Evolutionary conservation across 345 rosid genomes (phyloP), one percentile per base, ranked within the genome.

Genomic region (Rubroshorea leprosula): DNA sequence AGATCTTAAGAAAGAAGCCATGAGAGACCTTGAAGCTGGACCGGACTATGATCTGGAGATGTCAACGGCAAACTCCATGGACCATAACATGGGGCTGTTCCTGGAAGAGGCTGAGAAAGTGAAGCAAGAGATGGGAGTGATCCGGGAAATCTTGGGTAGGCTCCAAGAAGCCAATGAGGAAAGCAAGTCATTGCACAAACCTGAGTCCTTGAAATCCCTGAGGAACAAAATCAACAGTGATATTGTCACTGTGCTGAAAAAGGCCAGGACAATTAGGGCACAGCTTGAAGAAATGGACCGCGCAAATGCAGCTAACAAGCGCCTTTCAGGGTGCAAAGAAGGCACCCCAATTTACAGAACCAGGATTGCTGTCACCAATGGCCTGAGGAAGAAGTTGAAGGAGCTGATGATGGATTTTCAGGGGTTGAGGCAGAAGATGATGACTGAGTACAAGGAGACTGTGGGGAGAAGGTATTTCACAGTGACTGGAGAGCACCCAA

Each of bases 391-490:
- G 74, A 93, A 82, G 65, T 50, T 93, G 1, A 89, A 78, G 74
- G 92, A 87, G 74, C 73, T 93, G 61, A 93, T 93, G 99, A 82
- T 93, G 96, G 95, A 89, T 49, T 89, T 93, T 61, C 99, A 93
- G 53, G 90, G 67, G n/a, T 29, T 87, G 60, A 79, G 99, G 64
- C 96, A 87, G 76, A 87, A 74, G 71, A 81, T 84, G 90, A 87
- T 90, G 92, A 78, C 85, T 0, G 97, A 93, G 86, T 77, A 90
- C 19, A 87, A 87, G 65, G 99, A 93, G 13, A 83, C 92, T 2
- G 82, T 93, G 15, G 96, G 84, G 61, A 83, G 96, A 71, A 78
- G 99, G 68, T 93, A 93, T 66, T 93, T 73, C 16, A 90, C 99
- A 0, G 97, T 93, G 2, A 93, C 97, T 0, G 97, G 99, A 12